Base-by-base conservation (phyloP, 2,329 filamentous ascomycete genomes). In the Pseudocercospora vitis region DNA sequence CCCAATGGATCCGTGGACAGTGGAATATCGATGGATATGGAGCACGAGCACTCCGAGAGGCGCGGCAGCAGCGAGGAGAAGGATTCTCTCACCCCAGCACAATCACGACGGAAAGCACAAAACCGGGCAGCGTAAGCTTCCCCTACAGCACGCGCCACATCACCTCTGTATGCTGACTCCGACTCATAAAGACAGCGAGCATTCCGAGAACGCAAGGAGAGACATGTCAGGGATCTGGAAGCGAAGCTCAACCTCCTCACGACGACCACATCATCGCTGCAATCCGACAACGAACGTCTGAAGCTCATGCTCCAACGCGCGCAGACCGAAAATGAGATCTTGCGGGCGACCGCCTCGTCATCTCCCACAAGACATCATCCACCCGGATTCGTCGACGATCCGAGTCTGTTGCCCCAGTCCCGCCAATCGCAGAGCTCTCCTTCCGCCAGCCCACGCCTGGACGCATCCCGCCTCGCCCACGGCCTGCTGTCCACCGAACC, bases 131-230 rank as follows among this genome's bases (percentile, higher is more conserved):
- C 86, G 85, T 88, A 82, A 70, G 83, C 74, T 29, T 33, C 16
- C 9, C 11, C 39, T n/a, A 19, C 47, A n/a, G 14, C 19, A 39
- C 29, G 21, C 3, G 18, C 28, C n/a, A 39, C 18, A 44, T n/a
- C n/a, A n/a, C n/a, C n/a, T n/a, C n/a, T n/a, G 44, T 31, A 48
- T 53, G 32, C 24, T 40, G 29, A 46, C 39, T 48, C 31, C 8
- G 21, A 32, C 53, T 51, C 16, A 50, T 48, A 11, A 60, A 96
- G 92, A 44, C 94, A 97, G 79, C 87, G 92, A 64, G 92, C 94
- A 26, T 97, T 97, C 72, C 89, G 92, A 56, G 92, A 97, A 73
- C 87, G 92, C 63, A 97, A 97, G 73, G 92, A 97, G 71, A 87
- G 86, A 53, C 91, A 95, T 67, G 91, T 97, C 58, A 91, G 91